Conservation (phyloP, 768 basidiomycete species). For the Naganishia vaughanmartiniae region DNA sequence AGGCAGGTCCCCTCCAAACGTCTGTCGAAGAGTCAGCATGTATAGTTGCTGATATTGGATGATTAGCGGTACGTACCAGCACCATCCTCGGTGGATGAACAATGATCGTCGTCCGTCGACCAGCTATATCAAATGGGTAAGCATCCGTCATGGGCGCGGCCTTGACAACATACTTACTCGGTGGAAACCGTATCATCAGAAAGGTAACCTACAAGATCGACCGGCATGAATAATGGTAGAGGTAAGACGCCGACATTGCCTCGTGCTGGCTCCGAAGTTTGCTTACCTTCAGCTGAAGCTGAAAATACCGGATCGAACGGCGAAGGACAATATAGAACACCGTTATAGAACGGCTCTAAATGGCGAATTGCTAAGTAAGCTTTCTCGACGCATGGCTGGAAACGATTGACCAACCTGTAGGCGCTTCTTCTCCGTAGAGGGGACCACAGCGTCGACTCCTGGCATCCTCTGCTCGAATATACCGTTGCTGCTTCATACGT, state of each 20-base stretch:
- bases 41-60: too few species aligned
- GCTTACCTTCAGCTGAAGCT: background rate
- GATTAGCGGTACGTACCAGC: background rate
- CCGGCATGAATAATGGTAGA: background rate
- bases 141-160: background rate
- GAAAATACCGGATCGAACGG: background rate
- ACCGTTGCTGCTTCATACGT: conserved; percentile 21
- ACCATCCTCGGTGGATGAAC: background rate
- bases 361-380: background rate
- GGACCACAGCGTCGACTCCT: conserved; percentile 12
- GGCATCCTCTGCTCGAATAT: background rate
- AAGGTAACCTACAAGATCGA: background rate
- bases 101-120: background rate
- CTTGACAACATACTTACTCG: background rate
- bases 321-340: conserved; percentile 10
- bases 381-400: too few species aligned
- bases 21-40: background rate
- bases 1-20: background rate
- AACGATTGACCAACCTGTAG: background rate
- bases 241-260: background rate
- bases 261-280: background rate
- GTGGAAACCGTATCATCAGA: conserved; percentile 1
- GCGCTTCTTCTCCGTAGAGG: conserved; percentile 1
- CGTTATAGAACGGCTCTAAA: conserved; percentile 13
- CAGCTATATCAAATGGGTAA: background rate